Evolutionary conservation across 2,329 filamentous ascomycete species (phyloP).

Genomic region (Nothophoma quercina): DNA sequence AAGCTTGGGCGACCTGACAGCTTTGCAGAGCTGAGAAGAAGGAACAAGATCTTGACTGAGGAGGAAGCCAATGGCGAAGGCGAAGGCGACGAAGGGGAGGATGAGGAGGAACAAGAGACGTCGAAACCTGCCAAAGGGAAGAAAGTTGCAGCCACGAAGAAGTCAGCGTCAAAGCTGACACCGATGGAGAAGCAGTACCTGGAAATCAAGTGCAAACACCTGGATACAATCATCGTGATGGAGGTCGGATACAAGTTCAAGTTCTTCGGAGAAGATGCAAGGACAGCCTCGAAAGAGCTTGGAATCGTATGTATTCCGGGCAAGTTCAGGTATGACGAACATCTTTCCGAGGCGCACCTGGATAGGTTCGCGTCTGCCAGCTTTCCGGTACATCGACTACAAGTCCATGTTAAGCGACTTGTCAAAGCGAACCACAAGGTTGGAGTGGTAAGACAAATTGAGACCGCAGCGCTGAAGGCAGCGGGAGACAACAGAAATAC

Average conservation of each 20-base stretch:
- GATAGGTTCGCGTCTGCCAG: constrained; percentile 94
- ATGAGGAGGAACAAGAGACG: constrained; percentile 64
- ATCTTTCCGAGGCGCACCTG: constrained; percentile 82
- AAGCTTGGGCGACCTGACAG: constrained; percentile 89
- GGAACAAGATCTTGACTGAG: constrained; percentile 63
- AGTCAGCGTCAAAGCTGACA: constrained; percentile 82
- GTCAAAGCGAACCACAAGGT: constrained; percentile 95
- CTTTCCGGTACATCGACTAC: constrained; percentile 88
- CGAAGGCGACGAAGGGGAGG: constrained; percentile 64
- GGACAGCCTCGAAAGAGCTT: constrained; percentile 85
- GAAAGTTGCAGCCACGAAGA: constrained; percentile 67
- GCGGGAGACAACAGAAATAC: constrained; percentile 93
- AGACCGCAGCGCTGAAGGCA: constrained; percentile 95
- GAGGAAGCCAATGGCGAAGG: constrained; percentile 61
- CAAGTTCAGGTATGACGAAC: constrained; percentile 93
- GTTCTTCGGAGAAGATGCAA: constrained; percentile 95
- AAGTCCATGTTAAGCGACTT: constrained; percentile 92
- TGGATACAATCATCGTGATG: constrained; percentile 88
- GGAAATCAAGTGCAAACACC: constrained; percentile 89
- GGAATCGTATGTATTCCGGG: constrained; percentile 97
- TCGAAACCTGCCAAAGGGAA: constrained; percentile 58
- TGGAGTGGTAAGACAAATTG: constrained; percentile 90
- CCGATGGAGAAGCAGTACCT: constrained; percentile 94
- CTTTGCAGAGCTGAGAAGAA: constrained; percentile 70
- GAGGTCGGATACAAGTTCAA: constrained; percentile 98